phyloP scores from a whole-genome alignment of 2,329 filamentous ascomycete genomes.

The Trichoderma sp. region DNA sequence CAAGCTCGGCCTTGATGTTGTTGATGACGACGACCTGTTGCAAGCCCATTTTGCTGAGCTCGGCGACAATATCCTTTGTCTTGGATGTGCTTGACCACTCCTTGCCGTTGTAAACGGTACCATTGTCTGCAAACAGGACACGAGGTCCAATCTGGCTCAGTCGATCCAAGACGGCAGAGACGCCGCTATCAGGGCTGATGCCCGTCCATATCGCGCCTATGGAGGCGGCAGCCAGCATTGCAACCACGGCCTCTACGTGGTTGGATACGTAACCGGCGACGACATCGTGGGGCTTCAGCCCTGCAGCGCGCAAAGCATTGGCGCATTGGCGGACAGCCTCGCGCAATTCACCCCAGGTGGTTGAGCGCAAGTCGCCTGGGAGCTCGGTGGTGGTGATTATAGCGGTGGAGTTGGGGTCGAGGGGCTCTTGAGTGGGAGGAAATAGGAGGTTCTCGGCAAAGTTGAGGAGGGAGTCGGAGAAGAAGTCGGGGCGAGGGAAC shows the following conservation, averaged over 20 bases:
- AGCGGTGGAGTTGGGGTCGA: constrained; percentile 62
- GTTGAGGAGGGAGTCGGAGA: constrained; percentile 76
- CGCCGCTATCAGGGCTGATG: constrained; percentile 88
- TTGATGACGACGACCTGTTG: constrained; percentile 74
- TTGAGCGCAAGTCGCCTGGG: constrained; percentile 56
- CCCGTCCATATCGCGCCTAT: constrained; percentile 91
- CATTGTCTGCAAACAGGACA: constrained; percentile 84
- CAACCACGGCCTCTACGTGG: constrained; percentile 81
- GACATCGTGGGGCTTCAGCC: constrained; percentile 58
- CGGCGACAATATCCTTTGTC: constrained; percentile 71
- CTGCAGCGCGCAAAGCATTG: constrained; percentile 66
- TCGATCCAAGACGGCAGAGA: constrained; percentile 86
- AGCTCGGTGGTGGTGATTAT: constrained; percentile 80
- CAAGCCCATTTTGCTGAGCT: constrained; percentile 61
- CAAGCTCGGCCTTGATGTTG: constrained; percentile 55
- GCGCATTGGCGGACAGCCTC: constrained; percentile 76
- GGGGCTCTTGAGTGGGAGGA: constrained; percentile 51
- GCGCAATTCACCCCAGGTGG: constrained; percentile 77
- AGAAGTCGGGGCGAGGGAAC: constrained; percentile 88
- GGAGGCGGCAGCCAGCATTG: constrained; percentile 80
- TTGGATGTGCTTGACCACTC: constrained; percentile 79
- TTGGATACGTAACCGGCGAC: constrained; percentile 84
- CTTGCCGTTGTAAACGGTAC: constrained; percentile 87
- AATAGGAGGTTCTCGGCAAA: constrained; percentile 95
- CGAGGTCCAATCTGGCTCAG: constrained; percentile 82